A percentile compares a stretch with the other conserved stretches of the same genome.
These are phyloP conservation scores for Zychaea mexicana DNA, from an alignment of 371 early-diverging fungal genomes.

Conservation along the genomic window DNA sequence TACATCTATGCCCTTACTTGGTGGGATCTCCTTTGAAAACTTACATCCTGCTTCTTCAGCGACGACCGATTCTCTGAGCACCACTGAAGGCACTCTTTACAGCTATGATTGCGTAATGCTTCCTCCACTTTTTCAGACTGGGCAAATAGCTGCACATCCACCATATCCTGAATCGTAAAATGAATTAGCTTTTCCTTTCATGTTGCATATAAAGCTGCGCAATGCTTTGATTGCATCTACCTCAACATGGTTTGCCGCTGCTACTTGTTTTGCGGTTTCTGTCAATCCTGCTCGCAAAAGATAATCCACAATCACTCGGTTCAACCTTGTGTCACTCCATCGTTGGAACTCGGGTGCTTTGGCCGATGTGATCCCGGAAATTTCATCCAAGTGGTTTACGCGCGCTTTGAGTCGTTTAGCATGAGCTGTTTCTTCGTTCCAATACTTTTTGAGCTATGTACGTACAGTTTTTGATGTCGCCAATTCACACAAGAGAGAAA, in stretches of 20 bases:
- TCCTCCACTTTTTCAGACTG: slow-evolving; percentile 81
- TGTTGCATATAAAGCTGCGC: not conserved
- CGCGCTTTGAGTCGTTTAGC: slow-evolving; percentile 69
- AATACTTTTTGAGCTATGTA: slow-evolving; percentile 68
- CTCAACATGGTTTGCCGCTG: slow-evolving; percentile 64
- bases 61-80: slow-evolving; percentile 88
- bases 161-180: slow-evolving; percentile 65
- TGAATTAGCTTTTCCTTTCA: not conserved
- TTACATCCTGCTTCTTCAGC: slow-evolving; percentile 70
- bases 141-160: slow-evolving; percentile 87
- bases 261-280: slow-evolving; percentile 74
- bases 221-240: slow-evolving; percentile 44
- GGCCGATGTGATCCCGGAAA: slow-evolving; percentile 60
- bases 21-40: too few relatives aligned
- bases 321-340: slow-evolving; percentile 84
- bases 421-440: slow-evolving; percentile 73
- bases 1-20: not conserved
- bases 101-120: slow-evolving; percentile 72
- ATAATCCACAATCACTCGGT: slow-evolving; percentile 91
- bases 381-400: slow-evolving; percentile 74
- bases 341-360: slow-evolving; percentile 70
- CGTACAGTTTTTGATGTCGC: not conserved
- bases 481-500: not conserved
- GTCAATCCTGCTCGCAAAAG: slow-evolving; percentile 84
- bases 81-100: slow-evolving; percentile 89